phyloP scores from a whole-genome alignment of 331 rosid species.

The Quercus tomentella region DNA sequence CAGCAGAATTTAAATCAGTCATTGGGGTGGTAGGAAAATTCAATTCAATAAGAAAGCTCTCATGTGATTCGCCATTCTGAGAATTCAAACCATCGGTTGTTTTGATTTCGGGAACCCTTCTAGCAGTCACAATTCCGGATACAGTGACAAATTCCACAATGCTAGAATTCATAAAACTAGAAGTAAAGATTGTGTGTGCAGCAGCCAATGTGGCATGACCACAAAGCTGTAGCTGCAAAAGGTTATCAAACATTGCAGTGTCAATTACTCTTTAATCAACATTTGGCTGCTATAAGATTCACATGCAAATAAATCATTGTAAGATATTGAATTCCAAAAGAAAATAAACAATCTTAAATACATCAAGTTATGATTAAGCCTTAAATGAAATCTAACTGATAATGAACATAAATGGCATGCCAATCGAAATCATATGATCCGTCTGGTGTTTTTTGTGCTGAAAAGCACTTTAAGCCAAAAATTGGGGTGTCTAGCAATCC shows the following conservation, averaged over 20 bases:
- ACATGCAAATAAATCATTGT: too few species aligned
- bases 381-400: too few species aligned
- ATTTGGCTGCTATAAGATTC: background rate
- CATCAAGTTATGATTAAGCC: too few species aligned
- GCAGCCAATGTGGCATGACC: slow-evolving; percentile 94
- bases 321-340: too few species aligned
- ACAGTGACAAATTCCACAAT: slow-evolving; percentile 57
- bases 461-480: too few species aligned
- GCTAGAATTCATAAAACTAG: slow-evolving; percentile 37
- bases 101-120: slow-evolving; percentile 25
- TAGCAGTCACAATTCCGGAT: slow-evolving; percentile 63
- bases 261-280: background rate
- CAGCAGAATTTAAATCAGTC: slow-evolving; percentile 33
- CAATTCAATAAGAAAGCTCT: slow-evolving; percentile 49
- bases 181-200: slow-evolving; percentile 51
- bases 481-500: too few species aligned
- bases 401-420: too few species aligned
- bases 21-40: slow-evolving; percentile 48
- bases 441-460: too few species aligned
- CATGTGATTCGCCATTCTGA: slow-evolving; percentile 34
- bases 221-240: slow-evolving; percentile 67
- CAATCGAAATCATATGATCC: too few species aligned
- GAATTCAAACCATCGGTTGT: slow-evolving; percentile 4
- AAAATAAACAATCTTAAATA: too few species aligned
- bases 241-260: background rate